Base-by-base conservation (phyloP, 345 rosid species). In the Lenwebbia sp. region DNA sequence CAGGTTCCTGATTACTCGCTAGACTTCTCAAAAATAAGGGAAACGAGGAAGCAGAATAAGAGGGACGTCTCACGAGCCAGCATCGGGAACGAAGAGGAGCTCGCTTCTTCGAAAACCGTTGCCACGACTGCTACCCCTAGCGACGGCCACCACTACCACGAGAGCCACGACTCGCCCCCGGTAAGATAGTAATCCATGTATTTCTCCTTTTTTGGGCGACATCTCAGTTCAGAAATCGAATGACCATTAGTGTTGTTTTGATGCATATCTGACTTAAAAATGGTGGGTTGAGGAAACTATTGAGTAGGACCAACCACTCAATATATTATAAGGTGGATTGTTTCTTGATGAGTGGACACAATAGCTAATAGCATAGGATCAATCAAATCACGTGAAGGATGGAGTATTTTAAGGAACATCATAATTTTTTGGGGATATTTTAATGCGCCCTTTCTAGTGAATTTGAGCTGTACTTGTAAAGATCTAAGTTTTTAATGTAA, bases 21-120 rank as follows among this genome's bases (percentile, higher is more conserved):
- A 83, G 98, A 97, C 88, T 96, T 96, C 93, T 84, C 98, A 19
- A 97, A 97, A 90, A 94, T 96, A 85, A 93, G 99, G 90, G 99
- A 97, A 86, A 97, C 90, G 92, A 94, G 99, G 93, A 96, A 96
- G 91, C 98, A 92, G 85, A 96, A 96, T 93, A 97, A 96, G 92
- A 95, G 93, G 90, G 98, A 97, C 82, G 88, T 86, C 55, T 97
- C 99, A 55, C 90, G 99, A 88, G 98, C 96, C 49, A 96, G 99
- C 91, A 92, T 96, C 83, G 99, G 99, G 22, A 96, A 96, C 30
- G 99, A 97, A 84, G 98, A 97, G 56, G 99, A 96, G 83, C 90
- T 95, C 81, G 88, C 93, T 47, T 90, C 94, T 78, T 94, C 98
- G 44, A 93, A 93, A 26, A 91, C 93, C 53, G 83, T 92, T 11